A percentile compares a stretch with the other conserved stretches of the same genome.
Evolutionary conservation across 192 early-diverging fungal genomes (phyloP).

Genomic region (Coemansia sp.): DNA sequence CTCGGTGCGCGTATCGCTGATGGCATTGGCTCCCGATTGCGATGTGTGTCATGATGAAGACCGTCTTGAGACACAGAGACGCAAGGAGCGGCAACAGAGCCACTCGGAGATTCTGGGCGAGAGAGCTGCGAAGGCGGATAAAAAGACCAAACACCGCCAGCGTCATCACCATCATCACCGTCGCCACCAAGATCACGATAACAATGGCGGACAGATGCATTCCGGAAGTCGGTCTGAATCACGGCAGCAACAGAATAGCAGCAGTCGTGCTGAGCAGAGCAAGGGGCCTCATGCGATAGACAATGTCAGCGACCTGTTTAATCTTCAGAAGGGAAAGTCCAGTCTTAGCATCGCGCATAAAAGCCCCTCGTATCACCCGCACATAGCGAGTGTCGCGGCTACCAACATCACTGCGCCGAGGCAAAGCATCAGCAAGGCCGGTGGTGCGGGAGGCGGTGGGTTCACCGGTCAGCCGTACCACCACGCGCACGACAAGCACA

Average conservation of each 20-base stretch:
- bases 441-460: not conserved
- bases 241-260: not conserved
- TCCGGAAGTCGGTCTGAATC: not conserved
- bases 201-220: not conserved
- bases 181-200: not conserved
- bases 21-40: constrained; percentile 51
- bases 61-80: constrained; percentile 21
- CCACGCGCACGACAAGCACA: not conserved
- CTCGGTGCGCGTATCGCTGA: constrained; percentile 41
- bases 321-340: constrained; percentile 5
- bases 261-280: not conserved
- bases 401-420: constrained; percentile 8
- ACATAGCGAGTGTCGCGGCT: constrained; percentile 3
- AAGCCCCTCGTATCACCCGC: constrained; percentile 2
- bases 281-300: constrained; percentile 19
- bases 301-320: constrained; percentile 30
- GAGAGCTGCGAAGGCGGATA: constrained; percentile 7
- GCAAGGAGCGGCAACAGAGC: constrained; percentile 38
- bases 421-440: not conserved
- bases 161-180: constrained; percentile 13
- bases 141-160: constrained; percentile 6
- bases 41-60: constrained; percentile 29
- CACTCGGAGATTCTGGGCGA: constrained; percentile 14
- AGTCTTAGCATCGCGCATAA: not conserved
- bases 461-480: not conserved